Base-by-base conservation (phyloP, 2,329 filamentous ascomycete genomes). In the Talaromyces sp. region DNA sequence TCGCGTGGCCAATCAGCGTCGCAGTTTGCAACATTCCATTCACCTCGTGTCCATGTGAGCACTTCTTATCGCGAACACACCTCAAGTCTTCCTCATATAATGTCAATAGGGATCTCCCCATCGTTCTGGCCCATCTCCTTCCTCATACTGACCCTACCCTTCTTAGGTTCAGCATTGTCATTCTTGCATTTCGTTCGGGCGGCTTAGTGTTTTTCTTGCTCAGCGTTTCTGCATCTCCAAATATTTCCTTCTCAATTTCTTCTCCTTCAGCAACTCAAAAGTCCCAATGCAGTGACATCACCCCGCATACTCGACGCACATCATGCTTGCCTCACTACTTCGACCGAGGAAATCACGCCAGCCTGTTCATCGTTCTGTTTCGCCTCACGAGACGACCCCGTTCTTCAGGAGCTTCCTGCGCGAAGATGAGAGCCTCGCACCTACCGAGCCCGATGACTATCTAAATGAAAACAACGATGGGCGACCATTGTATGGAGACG, bases 401-500 rank as follows among this genome's bases (percentile, higher is more conserved):
- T 67, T 70, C 45, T 61, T 69, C 19, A 52, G 45, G 27, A 31
- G 52, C 16, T 43, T 62, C 52, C 35, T 60, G 43, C 59, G 64
- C 19, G 64, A 62, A 27, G 59, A 65, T 16, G 66, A 64, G 33
- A 67, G 56, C 52, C 64, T 58, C 48, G 63, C 35, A 27, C 66
- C 37, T 33, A 63, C 60, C 13, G 52, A 64, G 13, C 68, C 69
- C 39, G 71, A 73, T 10, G 70, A 72, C 14, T 71, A 72, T 11
- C 72, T 74, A 5, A 71, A 77, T 22, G 77, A 76, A 14, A 76
- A 79, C 47, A 76, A 75, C 35, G 14, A 31, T 33, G 48, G 27
- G 3, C 77, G 78, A 27, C 76, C 79, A 4, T 76, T 76, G 13
- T 75, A 77, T 8, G 77, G 75, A 41, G 75, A 77, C 50, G 75